Evolutionary conservation across 192 early-diverging fungal species (phyloP).

Genomic region (Dissophora ornata): DNA sequence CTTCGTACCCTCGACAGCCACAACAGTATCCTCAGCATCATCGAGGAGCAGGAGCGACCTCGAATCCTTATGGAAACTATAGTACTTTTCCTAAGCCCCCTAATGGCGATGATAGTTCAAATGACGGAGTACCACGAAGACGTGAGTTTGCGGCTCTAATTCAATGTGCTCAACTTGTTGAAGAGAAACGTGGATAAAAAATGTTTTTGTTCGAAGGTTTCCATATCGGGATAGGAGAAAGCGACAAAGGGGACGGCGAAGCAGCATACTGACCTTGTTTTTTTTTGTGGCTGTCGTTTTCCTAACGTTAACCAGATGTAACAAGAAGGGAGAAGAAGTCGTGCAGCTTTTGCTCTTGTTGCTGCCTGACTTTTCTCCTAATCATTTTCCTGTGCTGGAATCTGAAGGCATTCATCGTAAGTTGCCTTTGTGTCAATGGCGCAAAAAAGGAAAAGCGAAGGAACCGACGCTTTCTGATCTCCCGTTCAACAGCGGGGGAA

Average conservation of each 20-base stretch:
- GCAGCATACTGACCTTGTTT: too few relatives aligned
- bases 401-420: conserved; percentile 3
- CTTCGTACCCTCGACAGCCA: not conserved
- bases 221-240: too few relatives aligned
- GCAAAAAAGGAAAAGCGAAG: not conserved
- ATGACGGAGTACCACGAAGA: too few relatives aligned
- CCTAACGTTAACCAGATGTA: not conserved
- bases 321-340: conserved; percentile 12
- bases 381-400: conserved; percentile 7
- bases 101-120: too few relatives aligned
- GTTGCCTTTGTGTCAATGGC: not conserved
- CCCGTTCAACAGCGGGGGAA: too few relatives aligned
- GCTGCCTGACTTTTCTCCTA: conserved; percentile 10
- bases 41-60: not conserved
- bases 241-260: too few relatives aligned
- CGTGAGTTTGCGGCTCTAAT: too few relatives aligned
- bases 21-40: not conserved
- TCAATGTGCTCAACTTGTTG: too few relatives aligned
- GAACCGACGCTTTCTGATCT: not conserved
- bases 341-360: conserved; percentile 20
- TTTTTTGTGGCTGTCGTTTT: not conserved
- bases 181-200: too few relatives aligned
- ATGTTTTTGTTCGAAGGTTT: too few relatives aligned
- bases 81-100: too few relatives aligned
- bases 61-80: not conserved